Base-by-base conservation (phyloP, 305 asterid genomes). In the Rubia balearica region DNA sequence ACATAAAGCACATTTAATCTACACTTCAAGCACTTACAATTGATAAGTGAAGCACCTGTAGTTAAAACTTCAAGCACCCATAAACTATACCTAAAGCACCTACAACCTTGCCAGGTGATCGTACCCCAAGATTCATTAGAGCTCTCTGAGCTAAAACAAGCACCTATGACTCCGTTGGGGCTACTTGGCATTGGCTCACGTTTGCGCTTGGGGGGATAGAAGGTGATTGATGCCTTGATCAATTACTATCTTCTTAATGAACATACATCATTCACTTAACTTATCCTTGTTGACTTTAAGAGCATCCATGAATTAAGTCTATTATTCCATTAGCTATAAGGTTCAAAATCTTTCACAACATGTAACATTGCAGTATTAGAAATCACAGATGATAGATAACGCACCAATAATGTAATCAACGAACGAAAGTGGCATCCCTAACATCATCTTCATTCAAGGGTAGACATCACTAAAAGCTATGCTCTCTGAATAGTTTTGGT, bases 121-220 rank as follows among this genome's bases (percentile, higher is more conserved):
- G 78, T 75, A 5, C 87, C 87, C 99, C 97, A 91, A 0, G 95
- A 89, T 67, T 94, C 98, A 21, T 84, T 87, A 0, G 97, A 91
- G 85, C 85, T 88, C 24, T 91, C 98, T 1, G 90, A 86, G 87
- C 90, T 85, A 68, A 89, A 89, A 80, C 87, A 88, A 8, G 96
- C 91, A 77, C 90, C 97, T 42, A 91, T 77, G 1, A 90, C 90
- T 16, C 96, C 97, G 63, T 84, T 86, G 36, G 98, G 97, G 71
- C 98, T 91, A 71, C 83, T 81, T 0, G 96, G 95, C 3, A 78
- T 63, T 14, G 84, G 77, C 59, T 69, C 77, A 59, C 76, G 79
- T 53, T 87, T 89, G 80, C 97, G 95, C 79, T 91, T 91, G 60
- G 53, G 79, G 27, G 65, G 40, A 41, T 27, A 61, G 80, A 80